Evolutionary conservation across 176 grass and related monocot genomes (phyloP).

Genomic region (Raddia distichophylla): DNA sequence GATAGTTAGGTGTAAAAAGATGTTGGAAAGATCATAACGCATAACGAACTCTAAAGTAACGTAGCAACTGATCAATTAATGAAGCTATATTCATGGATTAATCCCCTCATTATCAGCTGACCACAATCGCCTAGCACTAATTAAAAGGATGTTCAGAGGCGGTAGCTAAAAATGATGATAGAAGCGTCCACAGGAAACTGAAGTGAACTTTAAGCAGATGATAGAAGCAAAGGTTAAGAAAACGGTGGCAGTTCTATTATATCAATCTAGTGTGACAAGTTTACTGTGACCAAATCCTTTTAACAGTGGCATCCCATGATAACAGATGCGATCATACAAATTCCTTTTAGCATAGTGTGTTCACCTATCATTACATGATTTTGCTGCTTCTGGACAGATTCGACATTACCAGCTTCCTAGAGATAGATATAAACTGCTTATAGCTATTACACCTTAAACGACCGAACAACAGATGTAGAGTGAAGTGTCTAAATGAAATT

Average conservation of each 20-base stretch:
- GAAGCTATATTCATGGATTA: neutral
- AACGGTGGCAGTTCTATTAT: neutral
- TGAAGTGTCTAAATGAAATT: conserved; percentile 31
- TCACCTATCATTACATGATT: conserved; percentile 8
- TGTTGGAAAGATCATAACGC: neutral
- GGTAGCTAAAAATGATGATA: neutral
- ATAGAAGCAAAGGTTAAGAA: neutral
- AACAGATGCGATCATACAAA: conserved; percentile 18
- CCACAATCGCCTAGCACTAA: neutral
- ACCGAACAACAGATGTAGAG: neutral
- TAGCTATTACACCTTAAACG: conserved; percentile 1
- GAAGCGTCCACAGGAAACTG: neutral
- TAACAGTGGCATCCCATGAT: neutral
- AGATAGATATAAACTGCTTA: neutral
- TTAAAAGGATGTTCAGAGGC: neutral
- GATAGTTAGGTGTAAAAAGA: neutral
- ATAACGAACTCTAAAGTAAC: conserved; percentile 9
- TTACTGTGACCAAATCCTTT: neutral
- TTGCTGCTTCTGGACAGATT: conserved; percentile 10
- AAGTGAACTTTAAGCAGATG: conserved; percentile 7
- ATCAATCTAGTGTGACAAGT: neutral
- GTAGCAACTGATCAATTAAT: conserved; percentile 8
- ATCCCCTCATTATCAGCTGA: neutral
- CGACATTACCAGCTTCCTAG: neutral
- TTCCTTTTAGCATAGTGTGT: conserved; percentile 19